phyloP scores from a whole-genome alignment of 306 rosid genomes.

The Dryas alaskensis region DNA sequence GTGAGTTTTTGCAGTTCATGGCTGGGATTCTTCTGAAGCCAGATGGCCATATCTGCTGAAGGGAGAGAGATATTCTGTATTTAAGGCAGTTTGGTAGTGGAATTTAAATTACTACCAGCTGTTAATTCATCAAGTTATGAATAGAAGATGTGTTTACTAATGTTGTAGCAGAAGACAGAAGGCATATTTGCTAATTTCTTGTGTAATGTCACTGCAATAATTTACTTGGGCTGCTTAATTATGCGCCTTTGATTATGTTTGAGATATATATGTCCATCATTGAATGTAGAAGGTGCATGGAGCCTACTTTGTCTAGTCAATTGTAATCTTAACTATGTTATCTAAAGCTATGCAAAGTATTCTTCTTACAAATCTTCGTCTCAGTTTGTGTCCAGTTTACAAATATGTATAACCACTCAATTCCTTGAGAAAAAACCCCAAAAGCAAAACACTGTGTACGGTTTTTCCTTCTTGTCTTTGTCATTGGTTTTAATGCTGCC shows the following conservation, averaged over 20 bases:
- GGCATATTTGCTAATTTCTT: background rate
- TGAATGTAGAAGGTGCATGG: background rate
- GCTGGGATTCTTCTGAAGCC: constrained; percentile 4
- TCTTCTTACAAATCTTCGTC: no score
- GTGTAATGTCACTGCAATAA: constrained; percentile 4
- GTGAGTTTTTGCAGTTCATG: constrained; percentile 18
- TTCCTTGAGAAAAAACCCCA: background rate
- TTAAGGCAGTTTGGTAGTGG: constrained; percentile 7
- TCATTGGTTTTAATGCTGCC: background rate
- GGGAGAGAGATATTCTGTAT: background rate
- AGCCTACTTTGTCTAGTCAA: background rate
- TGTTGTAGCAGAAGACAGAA: background rate
- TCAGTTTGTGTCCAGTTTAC: no score
- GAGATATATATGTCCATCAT: background rate
- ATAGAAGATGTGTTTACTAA: background rate
- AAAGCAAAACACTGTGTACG: background rate
- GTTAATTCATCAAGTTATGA: constrained; percentile 4
- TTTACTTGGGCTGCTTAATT: background rate
- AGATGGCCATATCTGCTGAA: background rate
- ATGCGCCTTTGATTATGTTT: background rate
- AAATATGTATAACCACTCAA: no score
- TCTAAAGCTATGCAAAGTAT: no score
- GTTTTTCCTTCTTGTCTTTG: background rate
- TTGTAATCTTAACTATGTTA: no score
- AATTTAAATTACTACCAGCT: constrained; percentile 1